phyloP scores from a whole-genome alignment of 306 rosid species.

The Geum urbanum region DNA sequence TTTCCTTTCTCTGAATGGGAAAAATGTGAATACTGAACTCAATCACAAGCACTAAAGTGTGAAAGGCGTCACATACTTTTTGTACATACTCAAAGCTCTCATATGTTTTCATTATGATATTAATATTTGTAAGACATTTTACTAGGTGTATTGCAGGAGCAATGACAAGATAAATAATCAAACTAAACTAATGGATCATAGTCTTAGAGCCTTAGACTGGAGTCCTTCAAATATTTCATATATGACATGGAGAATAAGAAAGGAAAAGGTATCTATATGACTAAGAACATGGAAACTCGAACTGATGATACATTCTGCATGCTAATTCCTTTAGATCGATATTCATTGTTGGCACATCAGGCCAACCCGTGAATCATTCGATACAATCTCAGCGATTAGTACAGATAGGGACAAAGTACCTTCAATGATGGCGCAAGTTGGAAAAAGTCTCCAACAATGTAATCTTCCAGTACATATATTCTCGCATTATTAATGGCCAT shows the following conservation, averaged over 20 bases:
- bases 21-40: not conserved
- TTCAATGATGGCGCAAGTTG: constrained; percentile 33
- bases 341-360: not conserved
- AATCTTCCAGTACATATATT: constrained; percentile 33
- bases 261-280: not conserved
- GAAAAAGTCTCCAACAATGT: constrained; percentile 38
- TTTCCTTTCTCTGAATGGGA: not conserved
- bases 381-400: constrained; percentile 4
- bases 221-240: not conserved
- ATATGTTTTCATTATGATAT: not conserved
- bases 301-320: not conserved
- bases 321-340: not conserved
- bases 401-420: constrained; percentile 17
- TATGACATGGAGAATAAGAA: not conserved
- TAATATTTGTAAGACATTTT: not conserved
- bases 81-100: not conserved
- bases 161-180: not conserved
- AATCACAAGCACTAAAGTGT: not conserved
- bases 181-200: not conserved
- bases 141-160: not conserved
- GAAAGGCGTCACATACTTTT: not conserved
- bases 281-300: not conserved
- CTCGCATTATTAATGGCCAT: constrained; percentile 36
- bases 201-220: too few relatives aligned
- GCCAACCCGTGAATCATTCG: not conserved